phyloP scores from a whole-genome alignment of 257 asterid genomes.

The Paulownia fortunei region DNA sequence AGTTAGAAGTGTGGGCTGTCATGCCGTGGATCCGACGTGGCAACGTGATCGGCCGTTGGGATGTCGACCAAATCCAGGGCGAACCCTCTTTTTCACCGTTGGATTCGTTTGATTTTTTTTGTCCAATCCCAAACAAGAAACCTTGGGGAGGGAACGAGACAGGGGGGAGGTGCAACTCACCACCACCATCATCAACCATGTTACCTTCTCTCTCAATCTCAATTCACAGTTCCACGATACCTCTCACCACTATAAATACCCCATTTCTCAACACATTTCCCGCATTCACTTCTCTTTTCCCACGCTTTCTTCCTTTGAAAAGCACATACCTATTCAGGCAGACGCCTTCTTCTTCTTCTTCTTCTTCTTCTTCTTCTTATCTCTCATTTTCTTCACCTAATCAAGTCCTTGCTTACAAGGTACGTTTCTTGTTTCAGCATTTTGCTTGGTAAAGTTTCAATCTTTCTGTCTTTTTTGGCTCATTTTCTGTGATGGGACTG shows the following conservation, averaged over 20 bases:
- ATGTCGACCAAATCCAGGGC: conserved; percentile 31
- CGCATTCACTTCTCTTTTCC: conserved; percentile 18
- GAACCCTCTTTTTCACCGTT: conserved; percentile 35
- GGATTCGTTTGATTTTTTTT: not conserved
- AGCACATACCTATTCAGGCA: conserved; percentile 3
- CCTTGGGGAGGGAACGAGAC: not conserved
- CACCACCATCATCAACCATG: conserved; percentile 35
- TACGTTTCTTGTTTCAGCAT: conserved; percentile 18
- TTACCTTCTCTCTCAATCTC: conserved; percentile 24
- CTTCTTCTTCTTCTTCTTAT: too few relatives aligned
- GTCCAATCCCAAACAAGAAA: conserved; percentile 29
- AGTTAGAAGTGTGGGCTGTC: conserved; percentile 24
- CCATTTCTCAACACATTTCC: conserved; percentile 18
- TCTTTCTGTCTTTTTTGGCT: too few relatives aligned
- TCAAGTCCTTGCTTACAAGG: conserved; percentile 45
- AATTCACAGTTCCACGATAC: conserved; percentile 26
- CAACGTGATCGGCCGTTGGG: conserved; percentile 29
- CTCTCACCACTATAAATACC: conserved; percentile 48
- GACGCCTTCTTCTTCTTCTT: not conserved
- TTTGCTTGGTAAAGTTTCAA: too few relatives aligned
- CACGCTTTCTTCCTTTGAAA: conserved; percentile 2
- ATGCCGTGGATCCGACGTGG: conserved; percentile 58
- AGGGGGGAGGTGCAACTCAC: not conserved
- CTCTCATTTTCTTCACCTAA: conserved; percentile 17
- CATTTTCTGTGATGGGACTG: too few relatives aligned